Conservation (phyloP, 495 filamentous ascomycete genomes). For the Rhypophila decipiens region DNA sequence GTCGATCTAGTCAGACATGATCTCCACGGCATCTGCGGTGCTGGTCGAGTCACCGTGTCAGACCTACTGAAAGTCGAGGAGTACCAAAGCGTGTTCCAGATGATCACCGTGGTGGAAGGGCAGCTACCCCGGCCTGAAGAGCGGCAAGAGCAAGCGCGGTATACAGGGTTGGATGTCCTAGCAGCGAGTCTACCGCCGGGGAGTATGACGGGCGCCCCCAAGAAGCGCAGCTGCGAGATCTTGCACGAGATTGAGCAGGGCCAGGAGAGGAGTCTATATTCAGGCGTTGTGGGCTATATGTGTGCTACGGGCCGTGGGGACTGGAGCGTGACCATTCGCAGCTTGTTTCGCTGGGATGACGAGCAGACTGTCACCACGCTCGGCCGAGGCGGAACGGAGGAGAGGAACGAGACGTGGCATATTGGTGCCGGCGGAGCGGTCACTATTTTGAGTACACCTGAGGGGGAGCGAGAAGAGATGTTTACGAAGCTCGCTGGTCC, state of each 20-base stretch:
- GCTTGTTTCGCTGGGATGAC: slow-evolving; percentile 62
- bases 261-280: slow-evolving; percentile 72
- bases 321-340: slow-evolving; percentile 82
- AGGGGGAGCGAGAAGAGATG: slow-evolving; percentile 91
- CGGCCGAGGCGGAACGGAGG: slow-evolving; percentile 13
- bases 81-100: slow-evolving; percentile 81
- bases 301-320: slow-evolving; percentile 80
- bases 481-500: slow-evolving; percentile 68
- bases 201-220: slow-evolving; percentile 92
- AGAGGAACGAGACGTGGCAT: slow-evolving; percentile 55
- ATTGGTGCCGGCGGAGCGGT: slow-evolving; percentile 87
- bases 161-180: slow-evolving; percentile 68
- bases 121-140: slow-evolving; percentile 34
- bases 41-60: slow-evolving; percentile 56
- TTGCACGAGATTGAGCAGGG: slow-evolving; percentile 59
- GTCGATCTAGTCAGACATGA: slow-evolving; percentile 92
- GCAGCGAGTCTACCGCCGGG: slow-evolving; percentile 77
- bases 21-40: slow-evolving; percentile 70
- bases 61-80: slow-evolving; percentile 83
- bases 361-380: slow-evolving; percentile 24
- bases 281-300: slow-evolving; percentile 83
- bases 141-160: slow-evolving; percentile 7
- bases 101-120: slow-evolving; percentile 81
- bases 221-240: slow-evolving; percentile 82
- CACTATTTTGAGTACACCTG: slow-evolving; percentile 67